phyloP scores from a whole-genome alignment of 208 protist genomes.

The Tritrichomonas musculus region DNA sequence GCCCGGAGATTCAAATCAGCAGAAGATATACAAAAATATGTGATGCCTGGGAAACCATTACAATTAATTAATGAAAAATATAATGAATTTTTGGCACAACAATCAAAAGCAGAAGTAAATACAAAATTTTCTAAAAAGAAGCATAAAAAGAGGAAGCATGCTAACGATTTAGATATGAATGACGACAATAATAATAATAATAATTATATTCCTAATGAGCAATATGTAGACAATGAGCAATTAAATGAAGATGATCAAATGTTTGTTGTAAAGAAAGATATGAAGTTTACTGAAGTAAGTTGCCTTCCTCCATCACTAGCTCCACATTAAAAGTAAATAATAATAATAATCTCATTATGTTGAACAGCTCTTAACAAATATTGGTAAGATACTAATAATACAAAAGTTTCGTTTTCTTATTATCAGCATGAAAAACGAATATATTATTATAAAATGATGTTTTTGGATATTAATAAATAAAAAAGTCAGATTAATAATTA shows the following conservation, averaged over 20 bases:
- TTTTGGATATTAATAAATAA: too few species aligned
- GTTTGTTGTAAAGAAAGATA: background rate
- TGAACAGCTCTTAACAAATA: too few species aligned
- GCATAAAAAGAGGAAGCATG: background rate
- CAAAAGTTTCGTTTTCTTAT: too few species aligned
- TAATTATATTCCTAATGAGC: background rate
- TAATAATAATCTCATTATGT: too few species aligned
- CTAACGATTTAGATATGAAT: too few species aligned
- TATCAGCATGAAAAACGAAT: too few species aligned
- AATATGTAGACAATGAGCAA: background rate
- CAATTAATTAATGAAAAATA: background rate
- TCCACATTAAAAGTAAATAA: too few species aligned
- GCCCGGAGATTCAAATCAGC: background rate
- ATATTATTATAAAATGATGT: too few species aligned
- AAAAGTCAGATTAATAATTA: too few species aligned
- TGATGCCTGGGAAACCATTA: background rate
- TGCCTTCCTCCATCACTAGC: too few species aligned
- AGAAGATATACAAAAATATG: slow-evolving; percentile 6
- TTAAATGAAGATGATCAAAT: background rate
- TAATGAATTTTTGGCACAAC: background rate
- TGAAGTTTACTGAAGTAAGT: background rate
- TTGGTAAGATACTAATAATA: too few species aligned
- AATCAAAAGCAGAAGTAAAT: background rate
- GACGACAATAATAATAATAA: background rate
- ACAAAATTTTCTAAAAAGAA: background rate